Evolutionary conservation across 2,329 filamentous ascomycete species (phyloP).

Genomic region (Canariomyces notabilis): DNA sequence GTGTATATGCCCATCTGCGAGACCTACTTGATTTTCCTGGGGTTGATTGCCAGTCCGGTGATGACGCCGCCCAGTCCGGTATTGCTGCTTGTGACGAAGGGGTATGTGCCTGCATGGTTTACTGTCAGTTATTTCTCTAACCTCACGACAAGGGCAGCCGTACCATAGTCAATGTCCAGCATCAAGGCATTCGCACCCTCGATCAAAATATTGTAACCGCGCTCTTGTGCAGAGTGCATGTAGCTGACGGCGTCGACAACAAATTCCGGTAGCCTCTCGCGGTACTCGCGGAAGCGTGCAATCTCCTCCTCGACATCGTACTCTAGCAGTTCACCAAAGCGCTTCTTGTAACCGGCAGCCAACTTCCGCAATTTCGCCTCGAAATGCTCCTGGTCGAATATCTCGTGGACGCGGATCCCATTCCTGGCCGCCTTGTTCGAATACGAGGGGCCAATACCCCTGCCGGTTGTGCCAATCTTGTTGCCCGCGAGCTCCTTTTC

Average conservation of each 20-base stretch:
- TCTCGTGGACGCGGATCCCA: constrained; percentile 61
- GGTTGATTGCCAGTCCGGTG: constrained; percentile 57
- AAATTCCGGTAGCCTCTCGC: constrained; percentile 52
- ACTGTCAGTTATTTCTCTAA: constrained; percentile 20
- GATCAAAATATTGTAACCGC: constrained; percentile 56
- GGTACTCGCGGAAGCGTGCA: constrained; percentile 53
- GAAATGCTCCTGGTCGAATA: constrained; percentile 63
- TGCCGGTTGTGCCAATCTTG: constrained; percentile 41
- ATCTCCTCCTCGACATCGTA: constrained; percentile 69
- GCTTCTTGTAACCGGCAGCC: constrained; percentile 58
- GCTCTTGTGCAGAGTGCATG: constrained; percentile 55
- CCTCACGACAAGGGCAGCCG: constrained; percentile 7
- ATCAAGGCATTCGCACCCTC: constrained; percentile 64
- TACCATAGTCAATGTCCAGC: constrained; percentile 57
- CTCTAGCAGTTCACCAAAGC: constrained; percentile 51
- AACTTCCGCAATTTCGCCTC: constrained; percentile 61
- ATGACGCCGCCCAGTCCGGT: constrained; percentile 58
- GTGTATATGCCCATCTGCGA: too few species aligned
- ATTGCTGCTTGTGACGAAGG: constrained; percentile 52
- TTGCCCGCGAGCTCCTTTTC: constrained; percentile 44
- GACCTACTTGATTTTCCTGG: constrained; percentile 46
- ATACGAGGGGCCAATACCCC: constrained; percentile 29
- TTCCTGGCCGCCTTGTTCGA: constrained; percentile 39
- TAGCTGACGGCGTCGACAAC: constrained; percentile 64
- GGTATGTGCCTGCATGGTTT: constrained; percentile 19